A percentile compares a stretch with the other conserved stretches of the same genome.
These are phyloP conservation scores for Lentinula edodes DNA, from an alignment of 768 basidiomycete species.

Conservation along the genomic window DNA sequence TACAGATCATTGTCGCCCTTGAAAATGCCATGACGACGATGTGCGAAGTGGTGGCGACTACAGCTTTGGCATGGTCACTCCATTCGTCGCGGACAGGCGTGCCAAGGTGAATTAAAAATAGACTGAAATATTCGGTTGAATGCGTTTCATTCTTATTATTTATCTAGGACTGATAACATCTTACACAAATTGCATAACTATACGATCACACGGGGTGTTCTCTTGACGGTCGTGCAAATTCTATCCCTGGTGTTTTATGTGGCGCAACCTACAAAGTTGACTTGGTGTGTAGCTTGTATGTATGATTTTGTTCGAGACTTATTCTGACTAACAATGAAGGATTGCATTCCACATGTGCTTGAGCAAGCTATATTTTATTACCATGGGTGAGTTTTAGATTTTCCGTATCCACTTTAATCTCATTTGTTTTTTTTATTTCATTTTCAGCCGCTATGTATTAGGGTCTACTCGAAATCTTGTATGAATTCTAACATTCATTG, in stretches of 20 bases:
- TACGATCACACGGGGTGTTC: conserved; percentile 1
- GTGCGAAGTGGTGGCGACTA: neutral
- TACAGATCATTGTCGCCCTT: neutral
- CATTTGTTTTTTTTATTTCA: neutral
- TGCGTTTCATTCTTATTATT: neutral
- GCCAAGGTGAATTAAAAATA: neutral
- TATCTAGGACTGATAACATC: neutral
- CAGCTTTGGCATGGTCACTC: conserved; percentile 1
- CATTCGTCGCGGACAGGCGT: neutral
- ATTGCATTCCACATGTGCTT: conserved; percentile 2
- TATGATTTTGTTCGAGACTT: too few species aligned
- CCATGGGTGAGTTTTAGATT: neutral
- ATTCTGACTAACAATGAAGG: neutral
- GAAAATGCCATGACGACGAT: conserved; percentile 1
- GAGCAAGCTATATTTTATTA: conserved; percentile 5
- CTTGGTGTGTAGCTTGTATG: neutral
- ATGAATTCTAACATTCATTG: neutral
- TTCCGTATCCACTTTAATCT: neutral
- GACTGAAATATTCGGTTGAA: neutral
- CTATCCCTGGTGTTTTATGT: neutral
- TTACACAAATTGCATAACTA: neutral
- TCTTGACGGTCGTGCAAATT: conserved; percentile 1
- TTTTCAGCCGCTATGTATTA: neutral
- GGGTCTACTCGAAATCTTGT: neutral
- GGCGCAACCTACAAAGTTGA: neutral